Percentiles rank a stretch among this genome's conserved stretches.
Evolutionary conservation across 306 rosid species (phyloP).

Genomic region (Hippophae rhamnoides): DNA sequence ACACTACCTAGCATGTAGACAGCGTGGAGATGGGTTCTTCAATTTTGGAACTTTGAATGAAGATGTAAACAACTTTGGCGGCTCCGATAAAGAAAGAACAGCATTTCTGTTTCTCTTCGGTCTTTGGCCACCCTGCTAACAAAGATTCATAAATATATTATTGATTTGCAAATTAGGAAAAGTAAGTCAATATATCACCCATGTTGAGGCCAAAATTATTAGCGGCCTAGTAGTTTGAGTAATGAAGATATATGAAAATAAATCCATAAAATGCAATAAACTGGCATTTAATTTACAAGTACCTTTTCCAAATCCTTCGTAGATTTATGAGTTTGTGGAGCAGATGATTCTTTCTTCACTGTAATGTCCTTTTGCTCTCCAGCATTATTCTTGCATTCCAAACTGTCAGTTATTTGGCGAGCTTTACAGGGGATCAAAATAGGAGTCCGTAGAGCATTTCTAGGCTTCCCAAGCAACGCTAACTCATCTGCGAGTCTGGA

Average conservation of each 20-base stretch:
- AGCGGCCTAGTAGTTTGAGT: not conserved
- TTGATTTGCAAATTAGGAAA: not conserved
- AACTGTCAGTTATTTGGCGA: constrained; percentile 16
- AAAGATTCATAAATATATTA: constrained; percentile 11
- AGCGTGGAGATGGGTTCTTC: constrained; percentile 31
- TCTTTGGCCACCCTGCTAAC: constrained; percentile 34
- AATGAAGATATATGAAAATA: not conserved
- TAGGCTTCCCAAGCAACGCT: constrained; percentile 38
- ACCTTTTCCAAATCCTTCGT: constrained; percentile 35
- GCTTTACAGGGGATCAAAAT: constrained; percentile 37
- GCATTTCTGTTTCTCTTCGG: constrained; percentile 49
- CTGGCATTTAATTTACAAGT: not conserved
- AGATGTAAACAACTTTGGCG: constrained; percentile 65
- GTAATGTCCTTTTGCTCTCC: constrained; percentile 23
- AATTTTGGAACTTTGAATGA: constrained; percentile 72
- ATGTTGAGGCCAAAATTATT: not conserved
- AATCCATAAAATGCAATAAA: not conserved
- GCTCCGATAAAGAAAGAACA: constrained; percentile 13
- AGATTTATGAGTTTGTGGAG: constrained; percentile 20
- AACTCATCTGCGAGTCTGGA: constrained; percentile 42
- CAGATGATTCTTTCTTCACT: constrained; percentile 36
- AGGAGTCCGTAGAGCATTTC: constrained; percentile 36
- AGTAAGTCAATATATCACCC: not conserved
- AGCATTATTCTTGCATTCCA: constrained; percentile 21
- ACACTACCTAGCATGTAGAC: constrained; percentile 7